These are phyloP conservation scores for Zanthoxylum bungeanum DNA, from an alignment of 345 rosid species.

Conservation along the genomic window DNA sequence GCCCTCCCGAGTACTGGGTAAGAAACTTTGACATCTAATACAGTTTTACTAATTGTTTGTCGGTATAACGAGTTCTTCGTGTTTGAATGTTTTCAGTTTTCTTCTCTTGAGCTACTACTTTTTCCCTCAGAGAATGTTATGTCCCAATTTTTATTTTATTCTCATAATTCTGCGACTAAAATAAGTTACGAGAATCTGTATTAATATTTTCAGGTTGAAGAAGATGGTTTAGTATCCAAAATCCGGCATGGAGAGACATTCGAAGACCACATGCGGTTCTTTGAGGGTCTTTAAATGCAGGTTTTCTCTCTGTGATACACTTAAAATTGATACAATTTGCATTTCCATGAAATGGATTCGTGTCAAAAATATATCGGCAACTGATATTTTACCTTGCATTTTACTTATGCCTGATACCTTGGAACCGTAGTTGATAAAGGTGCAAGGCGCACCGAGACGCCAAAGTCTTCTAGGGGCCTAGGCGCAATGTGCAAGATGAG, in stretches of 20 bases:
- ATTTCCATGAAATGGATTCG: background rate
- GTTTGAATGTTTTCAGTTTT: too few relatives aligned
- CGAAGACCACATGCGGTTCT: constrained; percentile 76
- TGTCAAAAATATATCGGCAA: background rate
- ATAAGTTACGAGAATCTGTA: background rate
- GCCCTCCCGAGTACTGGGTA: constrained; percentile 99
- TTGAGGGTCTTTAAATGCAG: constrained; percentile 57
- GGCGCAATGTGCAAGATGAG: too few relatives aligned
- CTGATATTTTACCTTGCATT: background rate
- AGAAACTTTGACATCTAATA: background rate
- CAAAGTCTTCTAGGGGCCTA: too few relatives aligned
- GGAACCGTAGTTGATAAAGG: too few relatives aligned
- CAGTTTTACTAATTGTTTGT: background rate
- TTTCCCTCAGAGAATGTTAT: background rate
- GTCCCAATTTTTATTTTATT: background rate
- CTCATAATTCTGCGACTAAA: too few relatives aligned
- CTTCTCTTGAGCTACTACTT: background rate
- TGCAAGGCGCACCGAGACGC: too few relatives aligned
- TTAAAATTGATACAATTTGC: constrained; percentile 2
- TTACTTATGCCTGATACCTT: background rate
- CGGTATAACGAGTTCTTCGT: background rate
- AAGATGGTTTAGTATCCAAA: constrained; percentile 73
- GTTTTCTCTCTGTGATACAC: background rate
- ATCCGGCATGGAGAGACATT: constrained; percentile 87
- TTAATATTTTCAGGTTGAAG: constrained; percentile 56